Conservation (phyloP, 352 stramenopile species). For the Halophytophthora polymorphica region DNA sequence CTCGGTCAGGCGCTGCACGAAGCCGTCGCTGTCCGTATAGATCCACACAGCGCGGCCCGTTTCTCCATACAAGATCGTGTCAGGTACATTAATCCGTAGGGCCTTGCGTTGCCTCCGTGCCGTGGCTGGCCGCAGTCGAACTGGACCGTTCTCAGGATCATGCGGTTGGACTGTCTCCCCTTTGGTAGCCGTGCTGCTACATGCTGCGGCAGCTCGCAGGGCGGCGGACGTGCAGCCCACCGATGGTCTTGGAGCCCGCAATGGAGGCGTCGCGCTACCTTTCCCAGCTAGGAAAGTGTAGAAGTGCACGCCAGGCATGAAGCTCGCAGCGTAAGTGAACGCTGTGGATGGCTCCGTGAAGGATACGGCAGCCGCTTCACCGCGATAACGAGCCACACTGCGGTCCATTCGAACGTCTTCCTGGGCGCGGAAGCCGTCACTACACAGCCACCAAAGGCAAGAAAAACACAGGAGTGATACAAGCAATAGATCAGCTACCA, state of each 20-base stretch:
- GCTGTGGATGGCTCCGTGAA: constrained; percentile 42
- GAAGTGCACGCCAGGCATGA: constrained; percentile 79
- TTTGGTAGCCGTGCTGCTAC: background rate
- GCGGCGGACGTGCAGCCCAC: no score
- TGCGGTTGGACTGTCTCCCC: constrained; percentile 8
- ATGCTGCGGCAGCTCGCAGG: background rate
- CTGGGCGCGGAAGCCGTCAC: constrained; percentile 9
- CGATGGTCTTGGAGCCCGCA: background rate
- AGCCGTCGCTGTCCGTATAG: constrained; percentile 66
- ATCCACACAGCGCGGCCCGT: constrained; percentile 67
- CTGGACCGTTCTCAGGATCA: background rate
- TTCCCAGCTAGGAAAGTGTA: constrained; percentile 72
- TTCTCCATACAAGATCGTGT: constrained; percentile 81
- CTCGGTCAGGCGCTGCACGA: constrained; percentile 55
- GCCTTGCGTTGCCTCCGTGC: constrained; percentile 11
- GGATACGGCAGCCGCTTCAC: constrained; percentile 54
- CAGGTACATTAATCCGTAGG: constrained; percentile 67
- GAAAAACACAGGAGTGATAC: background rate
- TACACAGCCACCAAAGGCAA: constrained; percentile 2
- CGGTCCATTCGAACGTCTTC: constrained; percentile 10
- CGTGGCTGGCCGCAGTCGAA: constrained; percentile 1
- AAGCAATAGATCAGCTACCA: background rate
- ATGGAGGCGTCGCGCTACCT: constrained; percentile 19
- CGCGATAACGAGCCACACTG: constrained; percentile 44
- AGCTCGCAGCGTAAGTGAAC: constrained; percentile 59